These are phyloP conservation scores for Phialocephala subalpina DNA, from an alignment of 2,329 filamentous ascomycete species.

Conservation along the genomic window DNA sequence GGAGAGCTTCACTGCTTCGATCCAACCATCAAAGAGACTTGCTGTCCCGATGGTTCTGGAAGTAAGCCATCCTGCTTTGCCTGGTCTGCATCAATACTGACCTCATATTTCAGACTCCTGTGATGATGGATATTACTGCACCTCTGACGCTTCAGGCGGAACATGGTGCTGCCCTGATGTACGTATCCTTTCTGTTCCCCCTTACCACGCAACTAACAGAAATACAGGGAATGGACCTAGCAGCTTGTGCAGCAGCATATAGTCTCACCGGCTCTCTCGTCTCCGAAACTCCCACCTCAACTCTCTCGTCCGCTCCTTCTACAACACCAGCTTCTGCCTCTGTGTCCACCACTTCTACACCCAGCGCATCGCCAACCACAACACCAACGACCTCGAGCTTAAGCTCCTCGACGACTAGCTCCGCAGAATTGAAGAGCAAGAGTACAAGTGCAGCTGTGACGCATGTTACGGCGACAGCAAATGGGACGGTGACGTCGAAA, in stretches of 20 bases:
- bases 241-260: conserved; percentile 61
- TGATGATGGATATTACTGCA: conserved; percentile 68
- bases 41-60: conserved; percentile 66
- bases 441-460: neutral
- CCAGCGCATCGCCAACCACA: neutral
- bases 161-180: conserved; percentile 69
- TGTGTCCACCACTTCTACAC: neutral
- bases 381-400: neutral
- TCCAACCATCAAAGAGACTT: conserved; percentile 57
- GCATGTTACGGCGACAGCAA: neutral
- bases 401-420: neutral
- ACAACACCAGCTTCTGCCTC: conserved; percentile 4
- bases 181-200: conserved; percentile 13
- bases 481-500: neutral
- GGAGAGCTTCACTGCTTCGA: conserved; percentile 66
- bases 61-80: neutral
- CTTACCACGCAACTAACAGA: conserved; percentile 7
- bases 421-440: neutral
- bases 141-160: conserved; percentile 56
- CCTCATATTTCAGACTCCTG: conserved; percentile 54
- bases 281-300: conserved; percentile 18
- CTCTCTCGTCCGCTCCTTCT: conserved; percentile 2
- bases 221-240: conserved; percentile 53
- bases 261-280: conserved; percentile 56
- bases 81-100: neutral